A percentile compares a stretch with the other conserved stretches of the same genome.
Evolutionary conservation across 768 basidiomycete species (phyloP).

Genomic region (Postia placenta): DNA sequence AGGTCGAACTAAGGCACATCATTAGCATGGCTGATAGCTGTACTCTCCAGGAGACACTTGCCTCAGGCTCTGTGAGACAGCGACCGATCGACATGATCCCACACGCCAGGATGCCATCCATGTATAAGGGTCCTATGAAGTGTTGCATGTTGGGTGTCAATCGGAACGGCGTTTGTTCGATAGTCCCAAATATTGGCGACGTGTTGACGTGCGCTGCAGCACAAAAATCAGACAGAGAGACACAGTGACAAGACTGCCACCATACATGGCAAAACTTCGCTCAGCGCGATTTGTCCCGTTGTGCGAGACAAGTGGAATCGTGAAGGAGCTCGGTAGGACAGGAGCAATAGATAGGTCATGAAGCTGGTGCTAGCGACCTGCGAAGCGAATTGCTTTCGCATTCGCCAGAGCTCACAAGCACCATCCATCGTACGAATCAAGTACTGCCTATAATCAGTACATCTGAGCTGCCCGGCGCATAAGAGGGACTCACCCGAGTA

Average conservation of each 20-base stretch:
- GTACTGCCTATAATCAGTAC: slow-evolving; percentile 48
- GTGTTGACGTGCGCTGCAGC: slow-evolving; percentile 25
- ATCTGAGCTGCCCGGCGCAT: not conserved
- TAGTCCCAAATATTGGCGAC: slow-evolving; percentile 65
- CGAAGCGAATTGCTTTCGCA: slow-evolving; percentile 93
- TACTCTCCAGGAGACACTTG: slow-evolving; percentile 31
- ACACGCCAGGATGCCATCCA: slow-evolving; percentile 83
- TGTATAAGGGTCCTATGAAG: slow-evolving; percentile 83
- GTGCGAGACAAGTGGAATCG: slow-evolving; percentile 88
- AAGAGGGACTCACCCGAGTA: slow-evolving; percentile 52
- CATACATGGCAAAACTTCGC: slow-evolving; percentile 81
- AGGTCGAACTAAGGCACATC: slow-evolving; percentile 69
- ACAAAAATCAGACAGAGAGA: not conserved
- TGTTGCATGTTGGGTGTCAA: slow-evolving; percentile 95
- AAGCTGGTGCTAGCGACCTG: slow-evolving; percentile 87
- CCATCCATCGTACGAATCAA: slow-evolving; percentile 82
- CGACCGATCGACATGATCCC: slow-evolving; percentile 89
- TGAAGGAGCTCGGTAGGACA: slow-evolving; percentile 76
- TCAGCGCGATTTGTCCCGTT: slow-evolving; percentile 89
- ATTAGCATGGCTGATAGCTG: not conserved
- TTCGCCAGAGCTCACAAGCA: slow-evolving; percentile 87
- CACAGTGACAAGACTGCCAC: not conserved
- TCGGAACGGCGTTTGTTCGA: slow-evolving; percentile 92
- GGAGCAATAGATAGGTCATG: slow-evolving; percentile 83
- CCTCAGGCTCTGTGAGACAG: slow-evolving; percentile 88